phyloP scores from a whole-genome alignment of 2,329 filamentous ascomycete species.

The Hypoxylon sp. region DNA sequence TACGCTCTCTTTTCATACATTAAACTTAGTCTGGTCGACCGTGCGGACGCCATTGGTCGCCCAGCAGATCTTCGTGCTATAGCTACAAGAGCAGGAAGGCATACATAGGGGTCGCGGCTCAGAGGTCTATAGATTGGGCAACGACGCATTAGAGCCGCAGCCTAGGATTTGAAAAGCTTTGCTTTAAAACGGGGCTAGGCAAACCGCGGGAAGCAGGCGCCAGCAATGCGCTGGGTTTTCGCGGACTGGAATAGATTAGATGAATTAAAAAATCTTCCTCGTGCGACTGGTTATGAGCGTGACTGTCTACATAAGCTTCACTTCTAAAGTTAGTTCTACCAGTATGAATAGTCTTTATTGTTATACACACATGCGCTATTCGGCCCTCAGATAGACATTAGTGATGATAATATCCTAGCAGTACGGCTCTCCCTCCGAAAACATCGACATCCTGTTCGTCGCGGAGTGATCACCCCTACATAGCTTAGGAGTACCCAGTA shows the following conservation, averaged over 20 bases:
- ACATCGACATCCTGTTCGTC: no score
- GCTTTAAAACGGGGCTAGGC: conserved; percentile 10
- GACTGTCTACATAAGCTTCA: background rate
- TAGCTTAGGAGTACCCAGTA: no score
- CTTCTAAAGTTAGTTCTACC: background rate
- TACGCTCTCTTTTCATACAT: conserved; percentile 7
- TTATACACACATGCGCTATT: no score
- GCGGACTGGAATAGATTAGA: conserved; percentile 35
- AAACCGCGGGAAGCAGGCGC: conserved; percentile 21
- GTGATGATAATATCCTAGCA: no score
- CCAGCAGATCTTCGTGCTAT: conserved; percentile 9
- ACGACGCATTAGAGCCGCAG: conserved; percentile 46
- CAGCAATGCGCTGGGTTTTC: conserved; percentile 15
- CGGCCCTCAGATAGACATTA: no score
- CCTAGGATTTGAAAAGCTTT: conserved; percentile 37
- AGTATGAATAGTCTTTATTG: background rate
- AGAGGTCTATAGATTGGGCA: conserved; percentile 44
- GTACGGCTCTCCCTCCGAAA: no score
- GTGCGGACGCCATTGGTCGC: background rate
- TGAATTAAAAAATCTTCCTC: conserved; percentile 24
- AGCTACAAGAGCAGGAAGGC: conserved; percentile 6
- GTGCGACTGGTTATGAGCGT: background rate
- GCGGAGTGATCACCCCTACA: no score
- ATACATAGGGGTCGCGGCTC: conserved; percentile 35
- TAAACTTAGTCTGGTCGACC: conserved; percentile 5